Evolutionary conservation across 2,329 filamentous ascomycete genomes (phyloP).

Genomic region (Hymenoscyphus scutula): DNA sequence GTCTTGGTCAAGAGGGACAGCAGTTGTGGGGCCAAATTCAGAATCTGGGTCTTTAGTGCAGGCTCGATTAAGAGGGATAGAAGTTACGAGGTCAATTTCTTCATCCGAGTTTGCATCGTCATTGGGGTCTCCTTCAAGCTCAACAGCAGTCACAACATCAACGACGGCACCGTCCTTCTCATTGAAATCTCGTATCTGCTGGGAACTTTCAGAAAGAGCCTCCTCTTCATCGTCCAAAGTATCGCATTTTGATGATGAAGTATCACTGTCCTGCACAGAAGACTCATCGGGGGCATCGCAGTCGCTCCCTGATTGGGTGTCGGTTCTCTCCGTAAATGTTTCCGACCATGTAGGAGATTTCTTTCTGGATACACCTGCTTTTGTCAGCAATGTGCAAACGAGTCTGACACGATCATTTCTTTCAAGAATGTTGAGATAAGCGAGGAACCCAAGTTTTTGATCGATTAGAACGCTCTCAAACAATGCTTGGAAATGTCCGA

Average conservation of each 20-base stretch:
- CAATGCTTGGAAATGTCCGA: no score
- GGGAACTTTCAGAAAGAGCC: background rate
- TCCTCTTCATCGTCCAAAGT: background rate
- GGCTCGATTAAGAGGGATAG: no score
- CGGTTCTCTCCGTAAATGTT: background rate
- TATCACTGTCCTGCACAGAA: background rate
- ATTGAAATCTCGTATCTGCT: background rate
- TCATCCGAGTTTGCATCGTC: background rate
- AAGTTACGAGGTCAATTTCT: background rate
- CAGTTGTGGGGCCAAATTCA: no score
- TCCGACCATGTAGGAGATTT: background rate
- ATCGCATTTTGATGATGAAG: background rate
- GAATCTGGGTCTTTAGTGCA: no score
- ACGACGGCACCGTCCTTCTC: background rate
- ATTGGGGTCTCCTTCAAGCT: background rate
- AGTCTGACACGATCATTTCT: no score
- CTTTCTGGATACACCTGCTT: no score
- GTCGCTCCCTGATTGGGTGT: background rate
- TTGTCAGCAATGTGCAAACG: no score
- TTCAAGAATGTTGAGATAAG: no score
- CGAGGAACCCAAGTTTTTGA: no score
- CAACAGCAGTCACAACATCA: background rate
- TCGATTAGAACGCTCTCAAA: no score
- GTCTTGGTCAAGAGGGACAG: no score
- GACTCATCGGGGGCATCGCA: background rate